A percentile compares a stretch with the other conserved stretches of the same genome.
Evolutionary conservation across 257 asterid genomes (phyloP).

Genomic region (Lycium ferocissimum): DNA sequence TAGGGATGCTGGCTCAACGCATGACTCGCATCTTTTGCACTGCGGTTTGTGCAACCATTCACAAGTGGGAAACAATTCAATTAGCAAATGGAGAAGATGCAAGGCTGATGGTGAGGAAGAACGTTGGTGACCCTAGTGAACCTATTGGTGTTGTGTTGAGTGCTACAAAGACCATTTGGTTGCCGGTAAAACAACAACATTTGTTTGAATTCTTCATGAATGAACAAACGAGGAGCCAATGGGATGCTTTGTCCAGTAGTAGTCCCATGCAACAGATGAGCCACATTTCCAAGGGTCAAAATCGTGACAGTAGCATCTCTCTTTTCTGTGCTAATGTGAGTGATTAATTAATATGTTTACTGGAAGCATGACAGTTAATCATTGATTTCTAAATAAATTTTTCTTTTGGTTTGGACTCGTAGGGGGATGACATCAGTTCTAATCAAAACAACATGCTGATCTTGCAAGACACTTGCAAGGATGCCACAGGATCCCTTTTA

Average conservation of each 20-base stretch:
- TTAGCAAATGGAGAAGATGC: slow-evolving; percentile 45
- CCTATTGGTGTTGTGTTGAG: slow-evolving; percentile 76
- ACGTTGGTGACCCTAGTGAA: slow-evolving; percentile 66
- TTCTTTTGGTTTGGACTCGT: slow-evolving; percentile 25
- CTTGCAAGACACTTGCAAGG: slow-evolving; percentile 68
- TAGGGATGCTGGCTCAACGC: slow-evolving; percentile 70
- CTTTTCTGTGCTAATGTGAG: slow-evolving; percentile 47
- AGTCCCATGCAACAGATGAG: slow-evolving; percentile 63
- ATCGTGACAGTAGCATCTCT: slow-evolving; percentile 54
- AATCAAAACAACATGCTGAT: slow-evolving; percentile 55
- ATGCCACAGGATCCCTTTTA: slow-evolving; percentile 60
- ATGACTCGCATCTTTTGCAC: slow-evolving; percentile 79
- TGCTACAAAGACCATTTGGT: slow-evolving; percentile 66
- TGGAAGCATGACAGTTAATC: not conserved
- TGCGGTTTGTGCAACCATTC: slow-evolving; percentile 67
- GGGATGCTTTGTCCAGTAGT: slow-evolving; percentile 70
- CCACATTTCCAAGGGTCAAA: slow-evolving; percentile 62
- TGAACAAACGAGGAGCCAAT: slow-evolving; percentile 58
- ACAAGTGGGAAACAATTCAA: slow-evolving; percentile 76
- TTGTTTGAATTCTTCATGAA: slow-evolving; percentile 65
- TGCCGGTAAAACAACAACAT: slow-evolving; percentile 57
- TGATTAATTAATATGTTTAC: not conserved
- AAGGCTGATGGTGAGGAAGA: slow-evolving; percentile 64
- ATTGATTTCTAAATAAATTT: slow-evolving; percentile 44
- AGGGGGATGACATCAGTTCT: slow-evolving; percentile 43